A percentile compares a stretch with the other conserved stretches of the same genome.
phyloP scores from a whole-genome alignment of 345 rosid genomes.

The Eucalyptus decipiens region DNA sequence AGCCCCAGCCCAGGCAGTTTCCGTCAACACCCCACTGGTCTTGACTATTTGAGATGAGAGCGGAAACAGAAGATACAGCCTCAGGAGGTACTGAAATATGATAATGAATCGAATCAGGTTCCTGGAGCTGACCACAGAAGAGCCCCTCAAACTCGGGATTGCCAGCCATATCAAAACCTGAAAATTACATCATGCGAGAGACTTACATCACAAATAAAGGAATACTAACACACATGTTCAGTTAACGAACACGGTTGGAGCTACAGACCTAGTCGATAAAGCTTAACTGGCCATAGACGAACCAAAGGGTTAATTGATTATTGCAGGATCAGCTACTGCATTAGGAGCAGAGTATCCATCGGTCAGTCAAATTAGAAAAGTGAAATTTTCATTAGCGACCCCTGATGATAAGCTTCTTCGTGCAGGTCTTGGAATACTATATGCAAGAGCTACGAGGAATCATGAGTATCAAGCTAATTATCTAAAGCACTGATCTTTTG shows the following conservation, averaged over 20 bases:
- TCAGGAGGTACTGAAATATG: constrained; percentile 31
- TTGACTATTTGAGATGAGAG: constrained; percentile 28
- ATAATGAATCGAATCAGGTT: constrained; percentile 18
- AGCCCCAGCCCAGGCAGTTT: constrained; percentile 50
- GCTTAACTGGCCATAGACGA: neutral
- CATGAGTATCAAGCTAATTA: neutral
- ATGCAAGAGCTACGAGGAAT: neutral
- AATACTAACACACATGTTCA: neutral
- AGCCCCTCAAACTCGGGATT: constrained; percentile 20
- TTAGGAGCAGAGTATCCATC: neutral
- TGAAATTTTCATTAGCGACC: neutral
- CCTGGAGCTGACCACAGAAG: constrained; percentile 2
- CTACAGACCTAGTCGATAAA: neutral
- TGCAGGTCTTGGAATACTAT: neutral
- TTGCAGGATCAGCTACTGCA: neutral
- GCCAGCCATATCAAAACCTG: constrained; percentile 43
- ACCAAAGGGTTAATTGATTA: neutral
- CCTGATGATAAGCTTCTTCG: neutral
- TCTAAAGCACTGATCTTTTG: neutral
- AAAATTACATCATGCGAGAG: neutral
- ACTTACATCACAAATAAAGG: neutral
- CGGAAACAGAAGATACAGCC: constrained; percentile 44
- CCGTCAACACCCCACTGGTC: constrained; percentile 25
- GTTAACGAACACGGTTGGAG: neutral
- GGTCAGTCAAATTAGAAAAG: neutral